These are phyloP conservation scores for Ashbya aceris DNA, from an alignment of 1,139 yeast species.

Conservation along the genomic window DNA sequence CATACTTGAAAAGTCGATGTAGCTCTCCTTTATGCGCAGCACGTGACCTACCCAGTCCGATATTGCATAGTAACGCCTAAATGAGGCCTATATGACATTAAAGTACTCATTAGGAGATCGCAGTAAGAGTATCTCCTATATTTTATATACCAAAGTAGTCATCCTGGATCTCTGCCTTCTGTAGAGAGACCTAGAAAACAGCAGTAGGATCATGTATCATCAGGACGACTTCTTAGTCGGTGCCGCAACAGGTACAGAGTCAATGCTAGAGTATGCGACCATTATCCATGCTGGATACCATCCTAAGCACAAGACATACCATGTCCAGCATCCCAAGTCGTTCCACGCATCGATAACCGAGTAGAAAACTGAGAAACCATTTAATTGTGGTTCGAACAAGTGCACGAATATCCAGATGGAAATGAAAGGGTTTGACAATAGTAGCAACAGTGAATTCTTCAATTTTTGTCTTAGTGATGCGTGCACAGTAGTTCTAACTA, in stretches of 20 bases:
- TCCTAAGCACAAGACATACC: conserved; percentile 63
- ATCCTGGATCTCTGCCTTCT: no score
- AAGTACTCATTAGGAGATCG: no score
- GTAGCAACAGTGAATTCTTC: conserved; percentile 31
- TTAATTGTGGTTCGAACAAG: conserved; percentile 28
- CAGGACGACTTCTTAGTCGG: neutral
- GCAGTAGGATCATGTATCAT: no score
- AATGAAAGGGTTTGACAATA: conserved; percentile 49
- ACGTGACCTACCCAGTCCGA: no score
- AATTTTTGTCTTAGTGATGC: conserved; percentile 17
- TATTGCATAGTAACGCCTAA: no score
- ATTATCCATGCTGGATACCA: conserved; percentile 82
- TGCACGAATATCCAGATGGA: conserved; percentile 33
- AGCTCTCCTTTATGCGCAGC: no score
- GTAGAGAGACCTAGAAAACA: no score
- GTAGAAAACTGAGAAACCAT: conserved; percentile 35
- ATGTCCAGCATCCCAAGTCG: conserved; percentile 76
- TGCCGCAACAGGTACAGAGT: conserved; percentile 1
- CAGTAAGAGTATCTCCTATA: no score
- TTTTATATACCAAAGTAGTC: no score
- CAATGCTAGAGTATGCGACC: conserved; percentile 28
- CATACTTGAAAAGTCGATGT: no score
- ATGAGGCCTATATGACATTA: no score
- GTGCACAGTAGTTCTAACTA: conserved; percentile 32
- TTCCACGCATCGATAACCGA: conserved; percentile 58